phyloP scores from a whole-genome alignment of 306 rosid species.

The Glycine soja region DNA sequence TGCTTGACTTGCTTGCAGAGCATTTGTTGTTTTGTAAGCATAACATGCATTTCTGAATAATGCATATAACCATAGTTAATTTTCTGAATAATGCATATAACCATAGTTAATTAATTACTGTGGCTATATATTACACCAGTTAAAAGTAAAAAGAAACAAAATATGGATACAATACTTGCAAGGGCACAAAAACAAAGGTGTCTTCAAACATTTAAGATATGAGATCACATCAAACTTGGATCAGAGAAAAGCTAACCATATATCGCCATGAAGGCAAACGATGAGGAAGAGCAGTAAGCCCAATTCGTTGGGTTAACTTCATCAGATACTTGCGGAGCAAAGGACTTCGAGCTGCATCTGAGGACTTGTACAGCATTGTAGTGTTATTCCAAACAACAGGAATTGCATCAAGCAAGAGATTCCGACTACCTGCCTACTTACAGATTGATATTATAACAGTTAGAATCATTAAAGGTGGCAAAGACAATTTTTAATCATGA shows the following conservation, averaged over 20 bases:
- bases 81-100: conserved; percentile 29
- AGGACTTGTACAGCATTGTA: conserved; percentile 72
- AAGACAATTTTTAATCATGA: conserved; percentile 25
- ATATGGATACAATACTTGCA: conserved; percentile 31
- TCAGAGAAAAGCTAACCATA: conserved; percentile 63
- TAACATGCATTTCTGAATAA: conserved; percentile 34
- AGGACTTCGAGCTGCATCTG: conserved; percentile 74
- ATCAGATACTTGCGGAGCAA: conserved; percentile 87
- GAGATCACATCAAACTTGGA: conserved; percentile 30
- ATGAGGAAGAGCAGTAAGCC: conserved; percentile 83
- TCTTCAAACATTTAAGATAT: conserved; percentile 32
- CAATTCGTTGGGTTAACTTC: conserved; percentile 90
- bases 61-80: conserved; percentile 17
- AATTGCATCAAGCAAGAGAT: conserved; percentile 72
- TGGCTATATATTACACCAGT: conserved; percentile 24
- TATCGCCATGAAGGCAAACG: conserved; percentile 87
- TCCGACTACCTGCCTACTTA: conserved; percentile 86
- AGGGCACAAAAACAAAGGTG: conserved; percentile 13
- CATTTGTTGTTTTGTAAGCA: conserved; percentile 35
- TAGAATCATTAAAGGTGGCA: conserved; percentile 39
- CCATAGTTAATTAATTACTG: conserved; percentile 23
- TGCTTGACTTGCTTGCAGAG: conserved; percentile 30
- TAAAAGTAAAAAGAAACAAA: conserved; percentile 28
- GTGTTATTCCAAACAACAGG: conserved; percentile 84
- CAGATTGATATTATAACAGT: conserved; percentile 51